These are phyloP conservation scores for Penicillium robsamsonii DNA, from an alignment of 495 filamentous ascomycete species.

Conservation along the genomic window DNA sequence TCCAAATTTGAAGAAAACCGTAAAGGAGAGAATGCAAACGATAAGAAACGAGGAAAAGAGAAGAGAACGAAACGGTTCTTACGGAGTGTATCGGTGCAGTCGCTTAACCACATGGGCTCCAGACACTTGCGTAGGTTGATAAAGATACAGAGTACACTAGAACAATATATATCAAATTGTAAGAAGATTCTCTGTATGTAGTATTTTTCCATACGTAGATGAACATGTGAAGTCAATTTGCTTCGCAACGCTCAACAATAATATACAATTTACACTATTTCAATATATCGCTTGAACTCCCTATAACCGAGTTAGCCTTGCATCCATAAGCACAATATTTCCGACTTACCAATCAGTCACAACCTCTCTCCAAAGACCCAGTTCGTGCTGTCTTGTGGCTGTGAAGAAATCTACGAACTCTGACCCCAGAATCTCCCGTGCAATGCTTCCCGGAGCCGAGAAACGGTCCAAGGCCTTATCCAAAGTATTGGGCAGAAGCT, in stretches of 20 bases:
- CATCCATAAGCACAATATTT: not conserved
- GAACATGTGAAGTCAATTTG: not conserved
- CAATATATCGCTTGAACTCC: constrained; percentile 31
- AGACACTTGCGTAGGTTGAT: no score
- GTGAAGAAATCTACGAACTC: constrained; percentile 92
- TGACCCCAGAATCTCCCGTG: constrained; percentile 80
- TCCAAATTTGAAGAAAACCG: no score
- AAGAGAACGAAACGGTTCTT: no score
- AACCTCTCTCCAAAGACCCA: constrained; percentile 84
- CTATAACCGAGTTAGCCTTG: constrained; percentile 10
- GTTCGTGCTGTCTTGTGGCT: constrained; percentile 88
- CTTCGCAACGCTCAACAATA: not conserved
- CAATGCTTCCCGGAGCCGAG: constrained; percentile 66
- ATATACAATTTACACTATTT: constrained; percentile 22
- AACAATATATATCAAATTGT: no score
- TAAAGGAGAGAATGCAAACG: no score
- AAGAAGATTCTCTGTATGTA: no score
- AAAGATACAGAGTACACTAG: no score
- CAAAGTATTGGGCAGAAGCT: constrained; percentile 65
- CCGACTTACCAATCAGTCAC: constrained; percentile 85
- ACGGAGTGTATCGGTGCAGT: no score
- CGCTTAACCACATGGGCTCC: no score
- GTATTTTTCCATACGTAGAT: no score
- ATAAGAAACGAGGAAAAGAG: no score
- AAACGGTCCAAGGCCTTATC: constrained; percentile 74